Conservation (phyloP, 768 basidiomycete species). For the Hericium coralloides region DNA sequence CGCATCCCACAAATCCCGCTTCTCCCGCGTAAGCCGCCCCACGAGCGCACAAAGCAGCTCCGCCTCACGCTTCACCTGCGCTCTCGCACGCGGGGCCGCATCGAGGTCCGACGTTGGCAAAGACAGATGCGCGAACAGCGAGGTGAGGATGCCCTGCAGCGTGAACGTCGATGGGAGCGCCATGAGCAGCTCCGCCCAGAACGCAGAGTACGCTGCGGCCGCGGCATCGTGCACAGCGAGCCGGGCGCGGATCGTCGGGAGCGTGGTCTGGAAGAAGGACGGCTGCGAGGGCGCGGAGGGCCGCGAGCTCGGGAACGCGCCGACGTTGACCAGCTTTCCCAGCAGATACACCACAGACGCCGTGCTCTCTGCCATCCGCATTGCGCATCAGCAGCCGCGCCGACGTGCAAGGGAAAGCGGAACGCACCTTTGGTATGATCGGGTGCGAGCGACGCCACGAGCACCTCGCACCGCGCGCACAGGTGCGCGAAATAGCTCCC, state of each 20-base stretch:
- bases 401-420: neutral
- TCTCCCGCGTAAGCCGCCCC: constrained; percentile 36
- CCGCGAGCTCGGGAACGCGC: constrained; percentile 48
- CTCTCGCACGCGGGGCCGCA: constrained; percentile 25
- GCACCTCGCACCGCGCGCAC: constrained; percentile 40
- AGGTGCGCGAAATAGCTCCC: constrained; percentile 47
- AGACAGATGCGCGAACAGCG: constrained; percentile 44
- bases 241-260: constrained; percentile 39
- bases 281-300: constrained; percentile 50
- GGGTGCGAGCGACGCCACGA: constrained; percentile 38
- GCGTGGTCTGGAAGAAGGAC: constrained; percentile 55
- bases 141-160: constrained; percentile 49
- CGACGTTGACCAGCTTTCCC: constrained; percentile 57
- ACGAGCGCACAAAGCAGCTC: constrained; percentile 42
- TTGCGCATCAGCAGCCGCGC: neutral
- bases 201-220: constrained; percentile 30
- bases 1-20: constrained; percentile 44
- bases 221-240: constrained; percentile 18
- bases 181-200: constrained; percentile 41
- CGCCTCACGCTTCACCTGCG: constrained; percentile 44
- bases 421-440: constrained; percentile 33
- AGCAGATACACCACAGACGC: constrained; percentile 45
- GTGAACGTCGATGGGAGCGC: constrained; percentile 41
- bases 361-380: constrained; percentile 13
- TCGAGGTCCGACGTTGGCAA: constrained; percentile 24